Base-by-base conservation (phyloP, 2,329 filamentous ascomycete species). In the Pseudopithomyces maydicus region DNA sequence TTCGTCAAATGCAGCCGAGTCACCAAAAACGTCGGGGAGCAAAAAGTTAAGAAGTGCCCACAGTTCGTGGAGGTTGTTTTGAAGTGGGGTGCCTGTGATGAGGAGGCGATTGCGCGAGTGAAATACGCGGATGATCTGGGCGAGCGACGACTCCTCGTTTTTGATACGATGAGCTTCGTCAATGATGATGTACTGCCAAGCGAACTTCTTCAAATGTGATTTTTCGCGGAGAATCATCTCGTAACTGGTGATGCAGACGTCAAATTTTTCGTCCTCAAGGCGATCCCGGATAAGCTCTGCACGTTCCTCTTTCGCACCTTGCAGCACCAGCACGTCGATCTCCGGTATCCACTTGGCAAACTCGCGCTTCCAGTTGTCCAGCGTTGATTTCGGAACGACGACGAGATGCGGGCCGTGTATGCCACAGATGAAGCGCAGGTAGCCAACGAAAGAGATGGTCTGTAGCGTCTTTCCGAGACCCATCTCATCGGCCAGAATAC, bases 161-260 rank as follows among this genome's bases (percentile, higher is more conserved):
- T 99, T 99, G 85, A 99, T 99, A 58, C 95, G 92, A 77, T 99
- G 95, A 2, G 95, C 89, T 72, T 99, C 95, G 70, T 99, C 95
- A 63, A 99, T 97, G 66, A 99, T 97, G 77, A 99, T 99, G 78
- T 99, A 99, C 76, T 99, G 94, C 95, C 95, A 99, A 0, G 95
- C 93, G 75, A 99, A 96, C 77, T 98, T 98, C 80, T 95, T 97
- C 65, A 99, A 78, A 66, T 97, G 92, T 1, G 90, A 83, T 80
- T 99, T 98, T 74, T 99, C 95, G 56, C 95, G 88, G 12, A 99
- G 83, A 57, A 99, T 92, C 94, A 99, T 98, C 77, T 99, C 95
- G 79, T 99, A 99, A 75, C 93, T 97, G 14, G 95, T 99, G 74
- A 99, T 91, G 79, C 94, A 97, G 17, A 98, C 94, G 70, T 99